Base-by-base conservation (phyloP, 345 rosid genomes). In the Cardamine resedifolia region DNA sequence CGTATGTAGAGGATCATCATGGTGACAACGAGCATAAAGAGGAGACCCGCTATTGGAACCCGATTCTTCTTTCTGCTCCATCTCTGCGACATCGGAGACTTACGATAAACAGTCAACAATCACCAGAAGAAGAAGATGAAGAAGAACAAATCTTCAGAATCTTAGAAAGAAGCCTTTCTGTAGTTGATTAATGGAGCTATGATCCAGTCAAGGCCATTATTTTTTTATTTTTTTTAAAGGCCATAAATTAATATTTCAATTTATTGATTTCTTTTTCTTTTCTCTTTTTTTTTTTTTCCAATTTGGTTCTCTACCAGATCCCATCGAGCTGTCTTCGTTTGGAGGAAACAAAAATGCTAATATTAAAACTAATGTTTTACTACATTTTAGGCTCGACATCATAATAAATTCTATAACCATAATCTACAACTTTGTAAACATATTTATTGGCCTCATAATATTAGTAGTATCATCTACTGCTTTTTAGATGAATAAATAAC, bases 1-100 rank as follows among this genome's bases (percentile, higher is more conserved):
- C 97, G 59, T 80, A n/a, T 81, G 84, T 81, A 84, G 76, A 90
- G 80, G 34, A 88, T 78, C 44, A 89, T 80, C 5, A 72, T 41
- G 12, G 77, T 79, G 7, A 87, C 81, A 26, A 86, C 58, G 41
- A 71, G 70, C 20, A 88, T 50, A 47, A 87, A 80, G 71, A 85
- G 62, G 10, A 85, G 23, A 5, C 79, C 86, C 0, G 85, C 66
- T 15, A 91, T n/a, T 16, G 87, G 96, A 47, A 87, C 75, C 6
- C 85, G 92, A 74, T 83, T 73, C 81, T 78, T 91, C 80, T 78
- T 95, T 53, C 89, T 83, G 81, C 53, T 85, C 87, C 96, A 91
- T 82, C 86, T 86, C 80, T 82, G 89, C 80, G 83, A 85, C 87
- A 79, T 84, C 14, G 31, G 21, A 45, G 50, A 18, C 6, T 44